Evolutionary conservation across 768 basidiomycete genomes (phyloP), one percentile per base, ranked within the genome.

Genomic region (Naganishia friedmannii): DNA sequence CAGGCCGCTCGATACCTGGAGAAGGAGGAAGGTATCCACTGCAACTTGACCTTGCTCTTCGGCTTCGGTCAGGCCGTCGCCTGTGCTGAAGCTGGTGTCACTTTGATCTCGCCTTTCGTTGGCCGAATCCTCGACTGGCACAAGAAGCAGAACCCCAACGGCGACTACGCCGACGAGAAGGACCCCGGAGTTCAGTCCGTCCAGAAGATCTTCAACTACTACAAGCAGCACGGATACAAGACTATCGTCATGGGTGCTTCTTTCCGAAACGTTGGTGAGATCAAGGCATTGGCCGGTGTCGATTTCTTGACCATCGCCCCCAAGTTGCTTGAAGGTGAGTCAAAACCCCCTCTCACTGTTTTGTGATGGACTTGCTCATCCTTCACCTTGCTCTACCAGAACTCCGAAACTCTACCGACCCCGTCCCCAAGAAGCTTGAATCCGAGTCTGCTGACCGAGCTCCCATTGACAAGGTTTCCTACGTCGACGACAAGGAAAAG

Each of bases 161-260:
- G 92, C 57, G 89, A 90, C 85, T 98, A 93, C 85, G 87, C 88
- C 74, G 93, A 92, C 63, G 92, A 91, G 73, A 87, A 88, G 55
- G 95, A 98, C 85, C 95, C 95, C 13, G 95, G 96, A 85, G 96
- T 99, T 76, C 82, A 88, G 82, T 93, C 91, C 51, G 96, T 99
- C 73, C 89, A 91, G 85, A 90, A 86, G 83, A 99, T 99, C 85
- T 99, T 89, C 88, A 91, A 95, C 78, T 82, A 82, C 82, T 99
- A 99, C 88, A 98, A 97, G 87, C 93, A 96, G 81, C 87, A 98
- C 84, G 86, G 87, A 71, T 98, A 99, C 87, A 92, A 93, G 78
- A 99, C 96, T 76, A 97, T 99, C 83, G 95, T 98, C 82, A 97
- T 98, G 96, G 96, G 95, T 80, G 96, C 96, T 70, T 95, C 93